Percentiles rank a stretch among this genome's conserved stretches.
These are phyloP conservation scores for Posidonia oceanica DNA, from an alignment of 116 monocot species.

Conservation along the genomic window DNA sequence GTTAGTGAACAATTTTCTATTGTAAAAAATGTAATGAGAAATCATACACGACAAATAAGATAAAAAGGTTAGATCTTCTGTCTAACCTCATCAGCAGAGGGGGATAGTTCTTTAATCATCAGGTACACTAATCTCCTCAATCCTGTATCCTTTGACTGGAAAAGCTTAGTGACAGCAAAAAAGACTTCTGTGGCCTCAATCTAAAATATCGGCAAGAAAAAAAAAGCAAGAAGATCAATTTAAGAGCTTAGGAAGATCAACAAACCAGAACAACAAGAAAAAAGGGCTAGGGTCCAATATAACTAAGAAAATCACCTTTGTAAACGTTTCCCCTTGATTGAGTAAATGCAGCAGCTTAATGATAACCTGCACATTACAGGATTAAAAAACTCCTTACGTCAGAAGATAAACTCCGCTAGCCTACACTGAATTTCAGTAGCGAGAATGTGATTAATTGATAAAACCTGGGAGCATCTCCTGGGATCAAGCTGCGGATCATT, in stretches of 20 bases:
- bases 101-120: constrained; percentile 98
- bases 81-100: constrained; percentile 88
- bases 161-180: constrained; percentile 98
- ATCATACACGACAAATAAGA: too few relatives aligned
- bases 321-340: constrained; percentile 95
- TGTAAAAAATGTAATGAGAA: too few relatives aligned
- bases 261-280: background rate
- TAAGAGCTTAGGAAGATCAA: background rate
- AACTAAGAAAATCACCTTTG: constrained; percentile 41
- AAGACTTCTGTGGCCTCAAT: constrained; percentile 94
- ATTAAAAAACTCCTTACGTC: background rate
- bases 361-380: constrained; percentile 45
- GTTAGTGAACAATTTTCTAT: background rate
- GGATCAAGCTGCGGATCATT: constrained; percentile 94
- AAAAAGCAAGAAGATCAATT: background rate
- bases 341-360: constrained; percentile 88
- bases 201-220: constrained; percentile 19
- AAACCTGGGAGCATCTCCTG: constrained; percentile 86
- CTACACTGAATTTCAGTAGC: too few relatives aligned
- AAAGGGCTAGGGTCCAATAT: too few relatives aligned
- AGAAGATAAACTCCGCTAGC: too few relatives aligned
- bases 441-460: background rate
- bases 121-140: constrained; percentile 94
- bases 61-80: too few relatives aligned
- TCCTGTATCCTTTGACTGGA: constrained; percentile 86